Conservation (phyloP, 78 protist species). For the Cyanophora paradoxa region DNA sequence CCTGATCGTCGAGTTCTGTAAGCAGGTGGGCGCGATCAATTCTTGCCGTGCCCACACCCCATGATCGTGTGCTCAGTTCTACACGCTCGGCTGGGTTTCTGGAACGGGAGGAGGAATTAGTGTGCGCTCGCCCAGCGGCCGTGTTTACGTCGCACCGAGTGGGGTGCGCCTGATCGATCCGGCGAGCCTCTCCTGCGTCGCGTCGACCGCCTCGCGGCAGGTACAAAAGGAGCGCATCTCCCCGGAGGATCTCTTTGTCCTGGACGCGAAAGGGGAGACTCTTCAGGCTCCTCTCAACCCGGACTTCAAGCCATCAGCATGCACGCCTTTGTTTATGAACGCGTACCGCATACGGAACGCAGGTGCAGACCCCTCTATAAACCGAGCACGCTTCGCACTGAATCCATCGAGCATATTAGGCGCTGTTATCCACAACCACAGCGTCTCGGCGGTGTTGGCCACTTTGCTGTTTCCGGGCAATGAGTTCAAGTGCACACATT, state of each 20-base stretch:
- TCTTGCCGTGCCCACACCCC: no score
- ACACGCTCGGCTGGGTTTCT: constrained; percentile 60
- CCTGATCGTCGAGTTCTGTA: no score
- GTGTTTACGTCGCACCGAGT: constrained; percentile 77
- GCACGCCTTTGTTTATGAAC: constrained; percentile 76
- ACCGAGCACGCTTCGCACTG: no score
- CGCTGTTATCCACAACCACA: constrained; percentile 81
- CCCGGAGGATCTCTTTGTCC: constrained; percentile 63
- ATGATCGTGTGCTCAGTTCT: no score
- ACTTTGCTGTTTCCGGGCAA: no score
- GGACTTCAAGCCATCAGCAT: constrained; percentile 26
- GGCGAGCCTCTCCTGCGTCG: no score
- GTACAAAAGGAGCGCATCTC: constrained; percentile 84
- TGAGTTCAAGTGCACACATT: constrained; percentile 76
- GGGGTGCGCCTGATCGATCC: no score
- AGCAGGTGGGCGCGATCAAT: no score
- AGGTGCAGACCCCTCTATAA: no score
- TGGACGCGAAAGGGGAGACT: constrained; percentile 37
- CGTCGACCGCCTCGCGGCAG: no score
- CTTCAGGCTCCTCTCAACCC: constrained; percentile 19
- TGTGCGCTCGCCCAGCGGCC: neutral
- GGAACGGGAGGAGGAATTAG: constrained; percentile 76
- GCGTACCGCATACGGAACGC: constrained; percentile 64
- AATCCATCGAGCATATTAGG: no score
- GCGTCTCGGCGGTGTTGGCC: constrained; percentile 10